Evolutionary conservation across 1,284 basidiomycete species (phyloP).

Genomic region (Cutaneotrichosporon sp.): DNA sequence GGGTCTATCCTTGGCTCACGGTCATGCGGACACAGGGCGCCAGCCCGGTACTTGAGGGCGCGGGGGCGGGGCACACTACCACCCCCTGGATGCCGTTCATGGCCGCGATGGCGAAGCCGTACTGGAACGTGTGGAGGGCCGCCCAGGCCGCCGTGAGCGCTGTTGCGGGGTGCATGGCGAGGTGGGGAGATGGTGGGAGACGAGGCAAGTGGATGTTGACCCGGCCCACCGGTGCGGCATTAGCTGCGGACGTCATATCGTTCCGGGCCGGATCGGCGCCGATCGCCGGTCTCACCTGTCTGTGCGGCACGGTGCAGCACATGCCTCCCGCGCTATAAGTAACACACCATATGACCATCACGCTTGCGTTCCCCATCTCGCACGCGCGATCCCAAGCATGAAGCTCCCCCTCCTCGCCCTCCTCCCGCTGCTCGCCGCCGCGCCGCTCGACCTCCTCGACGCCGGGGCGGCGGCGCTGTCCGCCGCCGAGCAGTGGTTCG

Average conservation of each 20-base stretch:
- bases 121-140: constrained; percentile 43
- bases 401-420: constrained; percentile 3
- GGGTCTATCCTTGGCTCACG: constrained; percentile 21
- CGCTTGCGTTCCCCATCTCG: not conserved
- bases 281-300: not conserved
- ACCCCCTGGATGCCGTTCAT: constrained; percentile 46
- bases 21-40: constrained; percentile 36
- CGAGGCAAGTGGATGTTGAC: too few species aligned
- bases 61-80: too few species aligned
- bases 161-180: not conserved
- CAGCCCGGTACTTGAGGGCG: too few species aligned
- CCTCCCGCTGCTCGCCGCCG: not conserved
- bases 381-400: too few species aligned
- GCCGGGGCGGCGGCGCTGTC: not conserved
- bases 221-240: too few species aligned
- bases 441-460: not conserved
- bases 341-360: too few species aligned
- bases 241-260: too few species aligned
- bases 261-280: constrained; percentile 1
- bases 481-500: not conserved
- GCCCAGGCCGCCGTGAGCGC: constrained; percentile 39
- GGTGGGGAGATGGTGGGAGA: too few species aligned
- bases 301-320: too few species aligned
- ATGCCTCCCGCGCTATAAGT: not conserved
- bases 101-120: constrained; percentile 45